Conservation (phyloP, 441 rosid species). For the Populus hybrid region DNA sequence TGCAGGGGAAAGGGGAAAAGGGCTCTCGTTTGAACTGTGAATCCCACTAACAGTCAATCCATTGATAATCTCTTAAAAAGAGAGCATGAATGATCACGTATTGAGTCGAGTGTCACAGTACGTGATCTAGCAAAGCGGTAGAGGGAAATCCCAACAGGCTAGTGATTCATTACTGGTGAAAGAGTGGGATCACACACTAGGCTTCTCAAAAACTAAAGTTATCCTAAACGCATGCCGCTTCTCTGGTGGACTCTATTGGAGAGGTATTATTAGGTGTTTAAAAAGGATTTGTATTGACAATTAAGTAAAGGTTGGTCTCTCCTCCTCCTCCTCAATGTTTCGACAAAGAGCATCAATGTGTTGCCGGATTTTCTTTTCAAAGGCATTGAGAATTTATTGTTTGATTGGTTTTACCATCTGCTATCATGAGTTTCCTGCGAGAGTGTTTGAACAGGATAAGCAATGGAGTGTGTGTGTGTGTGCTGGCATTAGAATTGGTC, state of each 20-base stretch:
- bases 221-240: background rate
- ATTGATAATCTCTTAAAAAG: background rate
- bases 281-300: no score
- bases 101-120: background rate
- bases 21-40: no score
- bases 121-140: background rate
- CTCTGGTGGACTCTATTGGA: background rate
- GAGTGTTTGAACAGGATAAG: background rate
- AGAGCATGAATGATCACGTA: background rate
- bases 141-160: background rate
- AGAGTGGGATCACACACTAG: background rate
- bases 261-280: no score
- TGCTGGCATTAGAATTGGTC: background rate
- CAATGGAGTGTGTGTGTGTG: background rate
- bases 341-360: no score
- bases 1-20: no score
- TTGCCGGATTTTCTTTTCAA: background rate
- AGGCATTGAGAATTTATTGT: background rate
- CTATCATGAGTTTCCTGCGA: background rate
- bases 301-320: no score
- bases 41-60: no score
- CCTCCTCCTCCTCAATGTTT: background rate
- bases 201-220: no score
- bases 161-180: background rate
- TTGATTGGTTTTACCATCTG: background rate